Conservation (phyloP, 2,329 filamentous ascomycete species). For the Amesomyces nigricolor region DNA sequence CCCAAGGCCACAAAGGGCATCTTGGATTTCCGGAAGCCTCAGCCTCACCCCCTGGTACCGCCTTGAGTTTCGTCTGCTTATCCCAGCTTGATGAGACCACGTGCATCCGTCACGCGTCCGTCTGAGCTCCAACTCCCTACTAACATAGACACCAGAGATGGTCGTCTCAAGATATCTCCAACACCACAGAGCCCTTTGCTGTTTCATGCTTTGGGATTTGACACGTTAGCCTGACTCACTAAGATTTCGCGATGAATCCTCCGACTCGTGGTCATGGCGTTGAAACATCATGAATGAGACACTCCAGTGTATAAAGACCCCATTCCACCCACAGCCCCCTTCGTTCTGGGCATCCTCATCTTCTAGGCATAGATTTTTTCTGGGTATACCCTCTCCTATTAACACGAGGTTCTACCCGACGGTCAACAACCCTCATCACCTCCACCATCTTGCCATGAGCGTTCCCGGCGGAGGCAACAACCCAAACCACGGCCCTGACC, state of each 20-base stretch:
- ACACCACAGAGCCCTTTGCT: not conserved
- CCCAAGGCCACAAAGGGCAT: too few relatives aligned
- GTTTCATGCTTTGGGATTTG: not conserved
- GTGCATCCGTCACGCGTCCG: too few relatives aligned
- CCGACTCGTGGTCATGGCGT: not conserved
- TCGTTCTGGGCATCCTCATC: not conserved
- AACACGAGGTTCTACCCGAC: too few relatives aligned
- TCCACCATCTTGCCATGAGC: constrained; percentile 4
- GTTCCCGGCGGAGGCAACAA: constrained; percentile 10
- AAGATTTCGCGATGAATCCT: not conserved
- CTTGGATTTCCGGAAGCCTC: too few relatives aligned
- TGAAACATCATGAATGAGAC: not conserved
- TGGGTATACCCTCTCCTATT: not conserved
- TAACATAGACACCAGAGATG: too few relatives aligned
- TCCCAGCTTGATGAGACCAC: not conserved
- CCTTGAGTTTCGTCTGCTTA: not conserved
- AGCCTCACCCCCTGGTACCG: not conserved
- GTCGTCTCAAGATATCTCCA: not conserved
- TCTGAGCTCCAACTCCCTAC: too few relatives aligned
- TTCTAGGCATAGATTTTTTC: not conserved
- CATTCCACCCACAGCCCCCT: not conserved
- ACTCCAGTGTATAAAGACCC: not conserved
- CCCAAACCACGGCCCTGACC: constrained; percentile 12
- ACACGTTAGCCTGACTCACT: constrained; percentile 3
- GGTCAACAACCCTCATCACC: too few relatives aligned